Conservation (phyloP, 192 early-diverging fungal species). For the Entomortierella parvispora region DNA sequence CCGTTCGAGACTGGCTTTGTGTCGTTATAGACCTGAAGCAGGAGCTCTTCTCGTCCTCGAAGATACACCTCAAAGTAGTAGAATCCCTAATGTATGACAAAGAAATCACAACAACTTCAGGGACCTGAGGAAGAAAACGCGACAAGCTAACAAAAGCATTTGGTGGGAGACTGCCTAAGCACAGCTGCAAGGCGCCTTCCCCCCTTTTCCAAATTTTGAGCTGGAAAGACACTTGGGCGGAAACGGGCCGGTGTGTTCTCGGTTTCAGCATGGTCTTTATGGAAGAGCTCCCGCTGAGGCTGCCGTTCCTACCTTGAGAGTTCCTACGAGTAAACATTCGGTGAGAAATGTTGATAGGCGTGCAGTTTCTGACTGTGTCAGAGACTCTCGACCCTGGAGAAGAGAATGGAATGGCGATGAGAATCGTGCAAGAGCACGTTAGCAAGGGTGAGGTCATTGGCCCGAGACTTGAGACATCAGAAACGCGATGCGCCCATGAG, state of each 20-base stretch:
- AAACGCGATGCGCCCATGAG: no score
- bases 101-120: background rate
- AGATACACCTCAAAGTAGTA: slow-evolving; percentile 72
- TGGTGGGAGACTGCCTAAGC: background rate
- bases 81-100: slow-evolving; percentile 65
- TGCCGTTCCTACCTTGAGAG: slow-evolving; percentile 58
- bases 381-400: slow-evolving; percentile 54
- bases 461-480: no score
- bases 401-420: background rate
- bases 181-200: background rate
- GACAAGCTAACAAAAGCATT: background rate
- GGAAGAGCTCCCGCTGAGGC: background rate
- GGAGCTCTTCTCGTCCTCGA: slow-evolving; percentile 74
- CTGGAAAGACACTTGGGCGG: no score
- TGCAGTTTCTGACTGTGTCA: slow-evolving; percentile 55
- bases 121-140: background rate
- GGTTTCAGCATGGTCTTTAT: no score
- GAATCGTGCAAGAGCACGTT: background rate
- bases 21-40: slow-evolving; percentile 69
- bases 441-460: background rate
- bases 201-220: no score
- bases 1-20: slow-evolving; percentile 27
- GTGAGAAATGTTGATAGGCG: slow-evolving; percentile 70
- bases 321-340: slow-evolving; percentile 74
- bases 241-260: no score